Conservation (phyloP, 2,329 filamentous ascomycete genomes). For the Amylocarpus encephaloides region DNA sequence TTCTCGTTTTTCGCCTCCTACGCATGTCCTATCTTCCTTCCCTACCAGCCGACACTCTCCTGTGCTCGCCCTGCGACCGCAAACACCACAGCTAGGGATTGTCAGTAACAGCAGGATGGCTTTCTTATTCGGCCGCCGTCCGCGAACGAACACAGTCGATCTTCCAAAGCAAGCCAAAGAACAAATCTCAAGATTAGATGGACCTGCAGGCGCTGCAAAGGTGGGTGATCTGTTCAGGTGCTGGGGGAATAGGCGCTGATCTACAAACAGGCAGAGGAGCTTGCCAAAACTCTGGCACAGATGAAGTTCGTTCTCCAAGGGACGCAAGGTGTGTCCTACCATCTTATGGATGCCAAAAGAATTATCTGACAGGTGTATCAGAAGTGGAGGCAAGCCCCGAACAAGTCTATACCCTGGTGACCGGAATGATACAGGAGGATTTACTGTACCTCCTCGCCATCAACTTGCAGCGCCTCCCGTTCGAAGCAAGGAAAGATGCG, state of each 20-base stretch:
- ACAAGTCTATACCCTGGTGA: slow-evolving; percentile 79
- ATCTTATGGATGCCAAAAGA: background rate
- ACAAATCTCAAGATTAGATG: slow-evolving; percentile 53
- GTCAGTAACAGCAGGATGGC: slow-evolving; percentile 45
- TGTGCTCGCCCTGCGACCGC: background rate
- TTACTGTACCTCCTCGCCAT: slow-evolving; percentile 77
- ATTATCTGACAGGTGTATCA: slow-evolving; percentile 34
- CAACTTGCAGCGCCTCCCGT: slow-evolving; percentile 78
- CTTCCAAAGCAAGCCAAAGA: slow-evolving; percentile 50
- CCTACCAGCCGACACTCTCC: background rate
- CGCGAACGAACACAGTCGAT: slow-evolving; percentile 54
- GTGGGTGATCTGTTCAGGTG: slow-evolving; percentile 33
- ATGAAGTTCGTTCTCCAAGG: slow-evolving; percentile 94
- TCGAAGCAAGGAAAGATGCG: slow-evolving; percentile 92
- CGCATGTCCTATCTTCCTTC: background rate
- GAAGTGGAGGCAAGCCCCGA: slow-evolving; percentile 83
- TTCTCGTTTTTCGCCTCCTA: background rate
- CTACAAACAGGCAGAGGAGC: slow-evolving; percentile 65
- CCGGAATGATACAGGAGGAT: slow-evolving; percentile 80
- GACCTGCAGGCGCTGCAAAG: slow-evolving; percentile 49
- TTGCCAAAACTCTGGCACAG: slow-evolving; percentile 76
- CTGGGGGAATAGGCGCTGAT: slow-evolving; percentile 18
- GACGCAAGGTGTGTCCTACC: slow-evolving; percentile 63
- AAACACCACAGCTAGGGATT: slow-evolving; percentile 3
- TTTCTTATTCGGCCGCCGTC: slow-evolving; percentile 61